These are phyloP conservation scores for Carex arenaria DNA, from an alignment of 202 grass and related monocot species.

Conservation along the genomic window DNA sequence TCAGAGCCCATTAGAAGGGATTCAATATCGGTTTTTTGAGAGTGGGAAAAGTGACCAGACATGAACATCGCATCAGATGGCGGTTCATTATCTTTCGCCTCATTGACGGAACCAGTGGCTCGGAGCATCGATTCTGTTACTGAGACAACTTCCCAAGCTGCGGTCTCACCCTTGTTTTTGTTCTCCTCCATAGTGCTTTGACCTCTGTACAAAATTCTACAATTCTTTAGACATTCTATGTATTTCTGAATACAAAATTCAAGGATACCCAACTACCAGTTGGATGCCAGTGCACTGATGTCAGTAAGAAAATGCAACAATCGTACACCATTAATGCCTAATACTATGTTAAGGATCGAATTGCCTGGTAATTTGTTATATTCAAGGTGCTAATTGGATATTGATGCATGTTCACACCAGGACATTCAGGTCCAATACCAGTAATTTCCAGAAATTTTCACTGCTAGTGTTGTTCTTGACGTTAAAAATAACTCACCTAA, in stretches of 20 bases:
- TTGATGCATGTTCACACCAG: background rate
- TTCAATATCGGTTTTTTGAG: constrained; percentile 33
- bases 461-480: background rate
- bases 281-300: background rate
- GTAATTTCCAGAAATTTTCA: background rate
- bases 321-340: background rate
- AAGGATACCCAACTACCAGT: background rate
- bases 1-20: constrained; percentile 28
- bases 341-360: background rate
- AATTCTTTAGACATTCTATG: background rate
- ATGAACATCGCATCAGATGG: constrained; percentile 39
- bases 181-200: constrained; percentile 22
- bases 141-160: constrained; percentile 80
- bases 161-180: constrained; percentile 15
- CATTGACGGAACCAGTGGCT: constrained; percentile 20
- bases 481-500: background rate
- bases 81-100: constrained; percentile 45
- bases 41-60: constrained; percentile 62
- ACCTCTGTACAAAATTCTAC: background rate
- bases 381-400: background rate
- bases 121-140: constrained; percentile 64
- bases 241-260: background rate
- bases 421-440: background rate
- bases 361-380: background rate
- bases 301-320: background rate